Conservation (phyloP, 805 yeast genomes). For the Jamesozyma spencerorum region DNA sequence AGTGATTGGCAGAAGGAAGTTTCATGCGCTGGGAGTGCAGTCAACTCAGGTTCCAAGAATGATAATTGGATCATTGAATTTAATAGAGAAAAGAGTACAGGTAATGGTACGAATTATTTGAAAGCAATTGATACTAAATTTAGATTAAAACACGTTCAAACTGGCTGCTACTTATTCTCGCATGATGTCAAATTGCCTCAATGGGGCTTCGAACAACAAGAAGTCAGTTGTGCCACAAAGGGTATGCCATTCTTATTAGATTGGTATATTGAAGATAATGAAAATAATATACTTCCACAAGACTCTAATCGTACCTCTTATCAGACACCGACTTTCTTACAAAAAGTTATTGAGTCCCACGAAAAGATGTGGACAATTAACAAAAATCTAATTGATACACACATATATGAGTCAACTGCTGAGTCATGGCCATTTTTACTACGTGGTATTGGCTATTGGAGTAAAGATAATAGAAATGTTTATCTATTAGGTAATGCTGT, state of each 20-base stretch:
- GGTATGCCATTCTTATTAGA: slow-evolving; percentile 51
- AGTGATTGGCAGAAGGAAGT: slow-evolving; percentile 79
- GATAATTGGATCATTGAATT: slow-evolving; percentile 76
- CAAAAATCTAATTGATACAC: slow-evolving; percentile 58
- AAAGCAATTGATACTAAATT: slow-evolving; percentile 62
- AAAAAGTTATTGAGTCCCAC: slow-evolving; percentile 59
- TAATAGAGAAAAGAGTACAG: slow-evolving; percentile 44
- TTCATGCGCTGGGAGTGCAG: slow-evolving; percentile 66
- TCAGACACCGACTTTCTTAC: slow-evolving; percentile 42
- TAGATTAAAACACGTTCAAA: slow-evolving; percentile 69
- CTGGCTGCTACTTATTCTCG: slow-evolving; percentile 71
- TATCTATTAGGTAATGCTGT: slow-evolving; percentile 74
- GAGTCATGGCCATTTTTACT: slow-evolving; percentile 62
- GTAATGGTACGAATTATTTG: slow-evolving; percentile 45
- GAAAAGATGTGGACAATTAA: slow-evolving; percentile 71
- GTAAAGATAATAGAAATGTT: slow-evolving; percentile 43
- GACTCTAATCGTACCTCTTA: slow-evolving; percentile 46
- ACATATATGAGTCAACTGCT: slow-evolving; percentile 64
- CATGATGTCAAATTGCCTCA: slow-evolving; percentile 65
- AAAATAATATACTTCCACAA: slow-evolving; percentile 37
- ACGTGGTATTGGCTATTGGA: slow-evolving; percentile 81
- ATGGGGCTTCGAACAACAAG: slow-evolving; percentile 81
- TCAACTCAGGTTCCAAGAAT: slow-evolving; percentile 73
- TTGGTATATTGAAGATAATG: slow-evolving; percentile 71
- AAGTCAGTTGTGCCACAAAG: slow-evolving; percentile 69